A percentile compares a stretch with the other conserved stretches of the same genome.
phyloP scores from a whole-genome alignment of 2,329 filamentous ascomycete species.

The Alternaria gansuensis region DNA sequence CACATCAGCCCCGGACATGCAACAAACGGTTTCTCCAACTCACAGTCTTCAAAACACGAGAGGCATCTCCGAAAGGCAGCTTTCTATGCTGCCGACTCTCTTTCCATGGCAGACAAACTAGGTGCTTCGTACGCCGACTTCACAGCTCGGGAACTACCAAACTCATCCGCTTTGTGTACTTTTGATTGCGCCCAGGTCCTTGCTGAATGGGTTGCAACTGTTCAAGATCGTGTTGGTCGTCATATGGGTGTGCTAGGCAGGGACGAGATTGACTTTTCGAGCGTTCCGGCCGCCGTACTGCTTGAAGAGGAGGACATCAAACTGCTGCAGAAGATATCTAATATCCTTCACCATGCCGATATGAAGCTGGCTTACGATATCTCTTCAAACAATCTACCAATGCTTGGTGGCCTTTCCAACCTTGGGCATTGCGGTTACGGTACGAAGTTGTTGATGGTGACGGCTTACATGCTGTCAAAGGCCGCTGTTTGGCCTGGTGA shows the following conservation, averaged over 20 bases:
- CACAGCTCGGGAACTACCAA: constrained; percentile 81
- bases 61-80: constrained; percentile 92
- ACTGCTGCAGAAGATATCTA: constrained; percentile 80
- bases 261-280: constrained; percentile 78
- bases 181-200: constrained; percentile 95
- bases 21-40: constrained; percentile 43
- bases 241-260: constrained; percentile 88
- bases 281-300: constrained; percentile 87
- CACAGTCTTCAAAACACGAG: constrained; percentile 75
- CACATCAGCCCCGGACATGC: constrained; percentile 47
- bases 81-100: constrained; percentile 90
- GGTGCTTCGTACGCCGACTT: constrained; percentile 87
- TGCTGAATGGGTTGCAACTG: constrained; percentile 90
- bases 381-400: constrained; percentile 57
- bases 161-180: constrained; percentile 89
- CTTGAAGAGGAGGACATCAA: constrained; percentile 92
- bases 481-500: constrained; percentile 91
- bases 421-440: constrained; percentile 75
- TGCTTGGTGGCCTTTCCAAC: constrained; percentile 64
- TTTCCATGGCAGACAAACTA: constrained; percentile 86
- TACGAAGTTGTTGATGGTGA: constrained; percentile 82
- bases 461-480: constrained; percentile 86
- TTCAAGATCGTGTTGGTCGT: constrained; percentile 91
- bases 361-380: constrained; percentile 74
- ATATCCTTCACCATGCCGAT: constrained; percentile 79